phyloP scores from a whole-genome alignment of 148 eudicot species.

The Fagopyrum esculentum region DNA sequence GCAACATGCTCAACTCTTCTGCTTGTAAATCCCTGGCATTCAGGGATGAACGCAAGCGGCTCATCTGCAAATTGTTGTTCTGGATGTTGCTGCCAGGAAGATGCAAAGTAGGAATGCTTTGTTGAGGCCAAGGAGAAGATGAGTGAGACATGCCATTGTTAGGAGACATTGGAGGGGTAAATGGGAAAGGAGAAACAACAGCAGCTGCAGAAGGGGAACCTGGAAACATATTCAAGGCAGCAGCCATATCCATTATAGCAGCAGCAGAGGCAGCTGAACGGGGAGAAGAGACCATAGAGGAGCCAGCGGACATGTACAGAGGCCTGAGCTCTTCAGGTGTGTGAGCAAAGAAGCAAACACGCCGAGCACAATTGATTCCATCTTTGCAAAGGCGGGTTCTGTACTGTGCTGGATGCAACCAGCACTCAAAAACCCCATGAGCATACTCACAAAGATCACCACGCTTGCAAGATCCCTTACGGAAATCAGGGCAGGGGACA shows the following conservation, averaged over 20 bases:
- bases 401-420: constrained; percentile 61
- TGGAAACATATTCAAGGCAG: constrained; percentile 35
- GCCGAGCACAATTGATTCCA: constrained; percentile 40
- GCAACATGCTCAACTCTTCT: constrained; percentile 24
- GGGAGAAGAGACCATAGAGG: constrained; percentile 46
- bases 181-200: constrained; percentile 28
- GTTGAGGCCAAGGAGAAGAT: constrained; percentile 33
- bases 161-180: constrained; percentile 37
- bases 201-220: constrained; percentile 39
- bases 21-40: constrained; percentile 34
- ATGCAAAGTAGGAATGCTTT: constrained; percentile 35
- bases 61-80: constrained; percentile 31
- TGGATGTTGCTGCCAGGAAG: constrained; percentile 36
- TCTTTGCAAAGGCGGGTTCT: constrained; percentile 53
- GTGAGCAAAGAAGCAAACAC: constrained; percentile 68
- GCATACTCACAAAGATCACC: constrained; percentile 57
- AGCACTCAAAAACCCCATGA: constrained; percentile 62
- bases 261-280: constrained; percentile 40
- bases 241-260: constrained; percentile 51
- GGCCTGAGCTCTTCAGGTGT: constrained; percentile 44
- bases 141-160: constrained; percentile 33
- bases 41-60: constrained; percentile 36
- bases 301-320: constrained; percentile 38
- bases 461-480: constrained; percentile 47
- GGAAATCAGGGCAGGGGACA: constrained; percentile 56